Conservation (phyloP, 192 early-diverging fungal genomes). For the Piromyces sp. region DNA sequence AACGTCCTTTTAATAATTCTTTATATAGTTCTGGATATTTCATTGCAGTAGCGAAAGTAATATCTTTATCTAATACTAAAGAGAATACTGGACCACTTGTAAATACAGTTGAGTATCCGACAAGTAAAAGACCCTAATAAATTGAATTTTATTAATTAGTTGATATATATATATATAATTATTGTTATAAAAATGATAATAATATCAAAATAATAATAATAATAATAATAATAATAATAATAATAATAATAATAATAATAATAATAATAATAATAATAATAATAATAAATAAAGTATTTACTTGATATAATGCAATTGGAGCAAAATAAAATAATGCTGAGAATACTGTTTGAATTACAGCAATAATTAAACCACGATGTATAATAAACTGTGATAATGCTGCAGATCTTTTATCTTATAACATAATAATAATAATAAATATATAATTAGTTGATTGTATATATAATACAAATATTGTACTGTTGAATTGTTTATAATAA, state of each 20-base stretch:
- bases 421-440: no score
- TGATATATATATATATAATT: no score
- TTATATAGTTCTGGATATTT: conserved; percentile 87
- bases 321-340: conserved; percentile 93
- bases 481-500: no score
- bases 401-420: conserved; percentile 54
- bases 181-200: no score
- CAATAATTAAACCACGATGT: conserved; percentile 91
- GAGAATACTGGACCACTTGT: conserved; percentile 96
- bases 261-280: no score
- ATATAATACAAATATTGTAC: no score
- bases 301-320: conserved; percentile 82
- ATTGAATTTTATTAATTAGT: no score
- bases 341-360: conserved; percentile 94
- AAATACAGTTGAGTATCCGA: conserved; percentile 89
- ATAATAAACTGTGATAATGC: conserved; percentile 93
- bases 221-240: no score
- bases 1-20: conserved; percentile 79
- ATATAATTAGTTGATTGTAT: no score
- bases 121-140: conserved; percentile 46
- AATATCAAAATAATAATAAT: no score
- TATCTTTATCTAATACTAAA: conserved; percentile 77
- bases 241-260: no score
- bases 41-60: conserved; percentile 73
- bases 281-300: not conserved